Base-by-base conservation (phyloP, 441 rosid species). In the Gossypium aridum region DNA sequence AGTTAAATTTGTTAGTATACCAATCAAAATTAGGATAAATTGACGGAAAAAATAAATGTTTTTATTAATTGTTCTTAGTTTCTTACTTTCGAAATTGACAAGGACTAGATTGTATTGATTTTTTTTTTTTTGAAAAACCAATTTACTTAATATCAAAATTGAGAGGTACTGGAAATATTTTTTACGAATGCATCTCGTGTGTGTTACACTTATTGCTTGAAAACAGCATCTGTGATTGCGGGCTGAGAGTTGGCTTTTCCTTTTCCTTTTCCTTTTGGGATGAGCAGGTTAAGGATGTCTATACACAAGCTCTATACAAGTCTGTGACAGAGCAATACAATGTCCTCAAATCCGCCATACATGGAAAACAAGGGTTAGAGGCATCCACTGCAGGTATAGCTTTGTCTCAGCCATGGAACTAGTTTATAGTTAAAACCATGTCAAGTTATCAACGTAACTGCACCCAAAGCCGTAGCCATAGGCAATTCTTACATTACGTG, bases 371-470 rank as follows among this genome's bases (percentile, higher is more conserved):
- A 82, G 94, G 97, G 72, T 59, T 83, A 4, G 83, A 83, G 66
- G 94, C 94, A 76, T 91, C 99, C 70, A 90, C 77, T 60, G 82
- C 87, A 17, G 71, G 75, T 10, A 83, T 92, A 75, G 83, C 91
- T 34, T 79, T 94, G 81, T 91, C 97, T 59, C 98, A 90, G 79
- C 92, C 97, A 54, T 91, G 96, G 96, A 83, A 83, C 70, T 87
- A 87, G 79, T 69, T 26, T 14, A 64, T 31, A 31, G 37, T 31
- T 31, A 5, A 31, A 31, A 31, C 37, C 37, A 4, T 31, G 37
- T 31, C 37, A 31, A 31, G 7, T 31, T 31, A 31, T 31, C 37
- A 31, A 31, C 37, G 37, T 31, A 31, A 31, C 37, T 31, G 37
- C 37, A 31, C 1, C 37, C 37, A 31, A 31, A 31, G 37, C 7